Percentiles rank a stretch among this genome's conserved stretches.
These are phyloP conservation scores for Tetrapisispora pingtungensis DNA, from an alignment of 805 yeast genomes.

Conservation along the genomic window DNA sequence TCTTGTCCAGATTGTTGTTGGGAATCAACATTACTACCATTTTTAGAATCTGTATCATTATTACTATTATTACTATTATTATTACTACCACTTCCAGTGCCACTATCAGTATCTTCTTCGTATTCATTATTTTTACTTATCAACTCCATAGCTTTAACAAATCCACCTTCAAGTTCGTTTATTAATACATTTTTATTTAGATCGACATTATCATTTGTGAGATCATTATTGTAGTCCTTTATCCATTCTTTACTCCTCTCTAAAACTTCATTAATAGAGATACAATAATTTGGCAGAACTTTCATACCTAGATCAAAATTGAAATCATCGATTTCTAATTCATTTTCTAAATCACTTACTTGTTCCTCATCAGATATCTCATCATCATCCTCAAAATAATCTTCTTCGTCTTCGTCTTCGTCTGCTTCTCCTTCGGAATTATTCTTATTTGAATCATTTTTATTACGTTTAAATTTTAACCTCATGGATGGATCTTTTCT, in stretches of 20 bases:
- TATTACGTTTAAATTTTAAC: conserved; percentile 24
- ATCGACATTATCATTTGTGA: conserved; percentile 29
- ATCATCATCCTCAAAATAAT: conserved; percentile 33
- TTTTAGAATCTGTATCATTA: no score
- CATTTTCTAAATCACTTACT: conserved; percentile 30
- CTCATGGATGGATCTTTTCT: conserved; percentile 69
- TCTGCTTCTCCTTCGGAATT: conserved; percentile 13
- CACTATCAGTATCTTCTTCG: neutral
- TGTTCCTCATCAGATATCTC: conserved; percentile 34
- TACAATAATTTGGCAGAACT: conserved; percentile 26
- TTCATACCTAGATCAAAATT: conserved; percentile 26
- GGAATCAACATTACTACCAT: neutral
- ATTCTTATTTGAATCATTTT: conserved; percentile 9
- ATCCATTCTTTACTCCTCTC: conserved; percentile 27
- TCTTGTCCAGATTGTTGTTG: neutral
- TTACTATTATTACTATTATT: neutral
- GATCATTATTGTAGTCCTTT: conserved; percentile 15
- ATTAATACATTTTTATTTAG: conserved; percentile 18
- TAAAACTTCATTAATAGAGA: conserved; percentile 21
- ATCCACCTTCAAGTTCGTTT: conserved; percentile 20
- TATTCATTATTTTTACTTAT: conserved; percentile 8
- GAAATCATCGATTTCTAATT: conserved; percentile 24
- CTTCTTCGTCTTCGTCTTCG: conserved; percentile 10
- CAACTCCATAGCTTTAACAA: conserved; percentile 16
- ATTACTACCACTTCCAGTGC: neutral